phyloP scores from a whole-genome alignment of 2,329 filamentous ascomycete species.

The Colletotrichum ledebouriae region DNA sequence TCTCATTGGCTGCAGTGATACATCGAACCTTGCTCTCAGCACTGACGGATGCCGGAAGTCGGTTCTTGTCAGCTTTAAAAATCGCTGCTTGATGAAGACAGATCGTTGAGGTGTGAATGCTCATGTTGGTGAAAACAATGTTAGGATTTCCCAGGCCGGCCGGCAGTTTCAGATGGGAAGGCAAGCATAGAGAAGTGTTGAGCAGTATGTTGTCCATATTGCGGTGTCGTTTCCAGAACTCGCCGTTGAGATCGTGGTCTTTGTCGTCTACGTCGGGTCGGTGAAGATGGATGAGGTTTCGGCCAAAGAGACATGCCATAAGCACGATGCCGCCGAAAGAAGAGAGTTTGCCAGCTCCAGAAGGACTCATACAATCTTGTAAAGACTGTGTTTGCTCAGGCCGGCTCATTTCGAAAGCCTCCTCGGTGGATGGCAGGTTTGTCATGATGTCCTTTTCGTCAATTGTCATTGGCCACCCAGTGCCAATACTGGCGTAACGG shows the following conservation, averaged over 20 bases:
- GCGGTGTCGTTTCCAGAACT: constrained; percentile 95
- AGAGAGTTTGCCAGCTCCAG: constrained; percentile 81
- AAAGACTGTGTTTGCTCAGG: constrained; percentile 80
- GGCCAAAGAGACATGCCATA: constrained; percentile 90
- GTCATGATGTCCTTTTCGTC: constrained; percentile 94
- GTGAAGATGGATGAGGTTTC: constrained; percentile 91
- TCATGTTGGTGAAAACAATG: constrained; percentile 95
- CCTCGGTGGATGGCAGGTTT: constrained; percentile 85
- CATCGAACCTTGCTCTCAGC: constrained; percentile 94
- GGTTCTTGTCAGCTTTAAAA: constrained; percentile 94
- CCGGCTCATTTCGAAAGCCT: constrained; percentile 85
- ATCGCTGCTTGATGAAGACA: constrained; percentile 99
- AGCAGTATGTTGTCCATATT: constrained; percentile 90
- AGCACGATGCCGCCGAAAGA: constrained; percentile 84
- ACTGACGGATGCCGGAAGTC: constrained; percentile 80
- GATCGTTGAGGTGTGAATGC: constrained; percentile 94
- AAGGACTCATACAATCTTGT: constrained; percentile 75
- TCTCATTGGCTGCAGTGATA: constrained; percentile 92
- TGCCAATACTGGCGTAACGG: constrained; percentile 94
- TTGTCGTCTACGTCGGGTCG: constrained; percentile 84
- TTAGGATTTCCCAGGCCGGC: constrained; percentile 82
- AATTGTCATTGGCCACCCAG: constrained; percentile 95
- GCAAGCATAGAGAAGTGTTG: constrained; percentile 87
- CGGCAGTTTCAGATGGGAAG: constrained; percentile 83
- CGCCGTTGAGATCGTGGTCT: constrained; percentile 89